Percentiles rank a stretch among this genome's conserved stretches.
phyloP scores from a whole-genome alignment of 257 asterid genomes.

The Echium plantagineum region DNA sequence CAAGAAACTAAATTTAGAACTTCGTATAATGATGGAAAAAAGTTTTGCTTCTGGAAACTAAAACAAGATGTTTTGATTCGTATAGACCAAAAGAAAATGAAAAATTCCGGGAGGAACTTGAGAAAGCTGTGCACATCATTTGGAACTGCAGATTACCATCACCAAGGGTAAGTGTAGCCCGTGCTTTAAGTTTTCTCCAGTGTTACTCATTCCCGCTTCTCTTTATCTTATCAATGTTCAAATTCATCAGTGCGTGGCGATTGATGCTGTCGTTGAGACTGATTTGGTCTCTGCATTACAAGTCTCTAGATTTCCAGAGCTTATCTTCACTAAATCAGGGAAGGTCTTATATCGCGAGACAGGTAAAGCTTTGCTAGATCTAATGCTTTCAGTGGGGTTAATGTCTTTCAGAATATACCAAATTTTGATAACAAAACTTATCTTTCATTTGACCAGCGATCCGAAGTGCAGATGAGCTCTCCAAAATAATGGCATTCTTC shows the following conservation, averaged over 20 bases:
- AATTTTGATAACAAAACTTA: background rate
- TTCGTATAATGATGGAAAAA: no score
- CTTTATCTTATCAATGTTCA: conserved; percentile 20
- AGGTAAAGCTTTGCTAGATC: conserved; percentile 29
- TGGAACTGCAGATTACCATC: conserved; percentile 94
- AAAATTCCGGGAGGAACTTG: conserved; percentile 51
- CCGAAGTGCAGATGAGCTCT: conserved; percentile 74
- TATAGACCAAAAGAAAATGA: conserved; percentile 80
- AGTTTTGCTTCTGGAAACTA: no score
- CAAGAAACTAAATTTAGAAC: no score
- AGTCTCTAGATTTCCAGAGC: conserved; percentile 71
- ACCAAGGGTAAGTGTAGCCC: conserved; percentile 55
- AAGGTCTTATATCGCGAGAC: conserved; percentile 76
- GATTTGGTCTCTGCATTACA: conserved; percentile 63
- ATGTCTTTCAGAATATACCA: background rate
- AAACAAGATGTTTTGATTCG: no score
- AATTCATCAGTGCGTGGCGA: conserved; percentile 57
- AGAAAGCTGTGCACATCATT: conserved; percentile 74
- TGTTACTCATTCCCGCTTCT: conserved; percentile 1
- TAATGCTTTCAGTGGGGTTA: no score
- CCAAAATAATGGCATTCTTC: conserved; percentile 88
- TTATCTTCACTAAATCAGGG: conserved; percentile 82
- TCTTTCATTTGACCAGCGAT: conserved; percentile 26
- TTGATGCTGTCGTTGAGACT: conserved; percentile 70
- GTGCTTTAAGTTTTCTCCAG: background rate